phyloP scores from a whole-genome alignment of 179 eudicot genomes.

The Beta macrorhiza region DNA sequence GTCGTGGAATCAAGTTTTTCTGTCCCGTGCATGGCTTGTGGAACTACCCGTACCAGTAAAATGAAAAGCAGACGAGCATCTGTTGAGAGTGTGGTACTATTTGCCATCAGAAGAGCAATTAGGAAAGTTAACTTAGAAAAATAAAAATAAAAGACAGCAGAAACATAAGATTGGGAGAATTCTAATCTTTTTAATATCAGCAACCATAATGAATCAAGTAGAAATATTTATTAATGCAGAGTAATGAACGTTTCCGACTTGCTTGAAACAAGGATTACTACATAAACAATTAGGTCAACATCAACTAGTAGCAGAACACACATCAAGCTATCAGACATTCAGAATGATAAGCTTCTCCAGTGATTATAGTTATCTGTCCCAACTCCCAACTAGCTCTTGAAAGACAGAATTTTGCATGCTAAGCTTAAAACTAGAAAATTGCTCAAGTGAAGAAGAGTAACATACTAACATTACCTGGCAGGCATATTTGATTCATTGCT shows the following conservation, averaged over 20 bases:
- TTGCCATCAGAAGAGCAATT: no score
- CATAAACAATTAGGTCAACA: background rate
- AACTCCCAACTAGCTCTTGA: background rate
- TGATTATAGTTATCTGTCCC: background rate
- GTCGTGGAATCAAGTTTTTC: background rate
- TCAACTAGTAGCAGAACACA: background rate
- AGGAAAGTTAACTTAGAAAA: no score
- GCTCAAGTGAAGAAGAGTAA: background rate
- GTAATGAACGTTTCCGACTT: background rate
- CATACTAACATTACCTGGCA: background rate
- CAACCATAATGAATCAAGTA: background rate
- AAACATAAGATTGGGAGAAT: background rate
- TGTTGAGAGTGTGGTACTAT: no score
- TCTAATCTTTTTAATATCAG: background rate
- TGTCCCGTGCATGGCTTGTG: background rate
- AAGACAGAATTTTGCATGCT: background rate
- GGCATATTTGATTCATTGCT: background rate
- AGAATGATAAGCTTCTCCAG: background rate
- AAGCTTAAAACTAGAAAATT: background rate
- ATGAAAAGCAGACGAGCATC: background rate
- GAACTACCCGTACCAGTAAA: background rate
- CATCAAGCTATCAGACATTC: background rate
- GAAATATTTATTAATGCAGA: background rate
- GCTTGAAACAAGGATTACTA: background rate
- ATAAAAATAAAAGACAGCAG: no score